A percentile compares a stretch with the other conserved stretches of the same genome.
Conservation (phyloP, 2,329 filamentous ascomycete genomes). For the Rhexocercosporidium sp. region DNA sequence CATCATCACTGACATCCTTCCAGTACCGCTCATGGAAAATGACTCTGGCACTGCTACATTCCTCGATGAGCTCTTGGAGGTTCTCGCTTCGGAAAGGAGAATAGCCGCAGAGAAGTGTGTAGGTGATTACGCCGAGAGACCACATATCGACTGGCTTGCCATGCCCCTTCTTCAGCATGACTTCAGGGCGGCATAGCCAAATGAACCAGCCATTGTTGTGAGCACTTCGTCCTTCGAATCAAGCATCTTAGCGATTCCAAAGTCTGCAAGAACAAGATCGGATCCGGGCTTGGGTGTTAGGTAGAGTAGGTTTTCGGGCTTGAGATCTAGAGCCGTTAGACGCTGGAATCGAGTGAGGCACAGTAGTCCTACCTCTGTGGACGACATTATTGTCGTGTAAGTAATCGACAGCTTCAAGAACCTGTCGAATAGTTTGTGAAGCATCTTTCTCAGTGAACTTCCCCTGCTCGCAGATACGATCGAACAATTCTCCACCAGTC, state of each 20-base stretch:
- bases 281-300: conserved; percentile 79
- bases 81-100: conserved; percentile 97
- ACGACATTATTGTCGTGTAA: conserved; percentile 95
- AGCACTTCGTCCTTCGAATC: conserved; percentile 89
- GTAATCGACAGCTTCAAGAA: conserved; percentile 91
- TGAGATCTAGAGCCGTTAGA: conserved; percentile 71
- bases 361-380: conserved; percentile 71
- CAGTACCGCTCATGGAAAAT: conserved; percentile 98
- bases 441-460: conserved; percentile 97
- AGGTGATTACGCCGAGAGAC: conserved; percentile 98
- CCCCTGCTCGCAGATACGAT: conserved; percentile 96
- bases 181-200: conserved; percentile 96
- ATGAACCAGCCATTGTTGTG: conserved; percentile 98
- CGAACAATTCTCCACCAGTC: conserved; percentile 94
- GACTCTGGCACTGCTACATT: conserved; percentile 83
- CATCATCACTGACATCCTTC: conserved; percentile 95
- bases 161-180: conserved; percentile 97
- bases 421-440: conserved; percentile 92
- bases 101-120: conserved; percentile 96
- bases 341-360: neutral
- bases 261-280: conserved; percentile 91
- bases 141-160: conserved; percentile 99
- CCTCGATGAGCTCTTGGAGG: conserved; percentile 89
- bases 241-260: conserved; percentile 98
- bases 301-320: conserved; percentile 97